Evolutionary conservation across 2,329 filamentous ascomycete genomes (phyloP), one percentile per base, ranked within the genome.

Genomic region (Phialocephala sp.): DNA sequence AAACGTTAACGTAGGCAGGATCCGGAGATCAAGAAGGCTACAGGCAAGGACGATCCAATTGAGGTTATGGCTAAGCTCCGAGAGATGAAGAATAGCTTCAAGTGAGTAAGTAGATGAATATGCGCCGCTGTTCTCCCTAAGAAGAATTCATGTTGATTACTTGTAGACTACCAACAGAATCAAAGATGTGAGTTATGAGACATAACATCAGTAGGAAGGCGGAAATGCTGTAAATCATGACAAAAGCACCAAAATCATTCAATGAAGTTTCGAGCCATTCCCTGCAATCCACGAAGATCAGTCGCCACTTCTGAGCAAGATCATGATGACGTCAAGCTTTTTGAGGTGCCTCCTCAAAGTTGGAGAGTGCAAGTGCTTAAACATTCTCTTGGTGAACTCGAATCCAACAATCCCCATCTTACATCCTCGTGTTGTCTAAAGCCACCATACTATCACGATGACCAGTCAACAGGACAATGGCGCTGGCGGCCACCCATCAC

Each of bases 11-110:
- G 22, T 37, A 15, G 11, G 32, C 63, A 93, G 86, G 94, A 97
- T 73, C 91, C 93, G 0, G 87, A 86, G 68, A 89, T 99, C 62
- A 92, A 96, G 76, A 91, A 93, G 79, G 89, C 86, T 12, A 95
- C 93, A 0, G 93, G 93, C 50, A 88, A 93, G 80, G 92, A 87
- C 0, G 87, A 94, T 47, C 90, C 93, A 0, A 83, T 94, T 1
- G 88, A 91, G 59, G 93, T 97, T 18, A 97, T 99, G 91, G 85
- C 85, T 37, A 89, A 89, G 73, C 81, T 98, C 74, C 85, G 95
- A 62, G 92, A 96, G 79, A 89, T 97, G 90, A 99, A 98, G 88
- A 94, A 96, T 76, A 76, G 67, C 55, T 77, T 77, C 59, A 76
- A 76, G 73, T 77, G 72, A 77, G 73, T 74, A 71, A 71, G 72